Percentiles rank a stretch among this genome's conserved stretches.
These are phyloP conservation scores for Boletus rubroflammeus DNA, from an alignment of 768 basidiomycete genomes.

Conservation along the genomic window DNA sequence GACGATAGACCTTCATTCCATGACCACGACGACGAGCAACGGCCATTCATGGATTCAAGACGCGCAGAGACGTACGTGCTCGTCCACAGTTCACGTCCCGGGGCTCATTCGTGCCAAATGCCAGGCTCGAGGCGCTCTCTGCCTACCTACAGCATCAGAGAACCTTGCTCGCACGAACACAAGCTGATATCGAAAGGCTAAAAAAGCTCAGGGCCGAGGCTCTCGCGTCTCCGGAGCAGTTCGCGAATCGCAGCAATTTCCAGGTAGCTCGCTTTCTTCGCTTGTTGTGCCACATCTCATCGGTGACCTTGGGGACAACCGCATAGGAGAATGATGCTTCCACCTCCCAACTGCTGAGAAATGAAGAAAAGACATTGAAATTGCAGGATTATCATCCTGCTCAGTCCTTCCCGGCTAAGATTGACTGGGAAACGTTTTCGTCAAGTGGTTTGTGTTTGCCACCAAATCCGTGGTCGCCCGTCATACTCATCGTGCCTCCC, in stretches of 20 bases:
- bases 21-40: constrained; percentile 32
- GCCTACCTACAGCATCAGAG: constrained; percentile 62
- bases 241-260: constrained; percentile 31
- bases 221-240: constrained; percentile 32
- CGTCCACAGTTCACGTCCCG: not conserved
- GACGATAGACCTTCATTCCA: constrained; percentile 20
- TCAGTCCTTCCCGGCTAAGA: constrained; percentile 40
- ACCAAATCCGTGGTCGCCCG: not conserved
- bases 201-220: constrained; percentile 42
- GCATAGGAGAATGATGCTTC: constrained; percentile 11
- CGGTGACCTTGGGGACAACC: constrained; percentile 13
- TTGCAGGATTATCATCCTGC: constrained; percentile 42
- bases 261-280: constrained; percentile 30
- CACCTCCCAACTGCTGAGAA: constrained; percentile 30
- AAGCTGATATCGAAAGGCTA: constrained; percentile 59
- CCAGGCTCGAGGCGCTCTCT: constrained; percentile 55
- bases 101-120: not conserved
- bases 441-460: constrained; percentile 44
- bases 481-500: constrained; percentile 8
- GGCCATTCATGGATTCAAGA: constrained; percentile 28
- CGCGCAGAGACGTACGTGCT: constrained; percentile 35
- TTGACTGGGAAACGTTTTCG: constrained; percentile 63
- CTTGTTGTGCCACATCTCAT: constrained; percentile 12
- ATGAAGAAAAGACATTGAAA: constrained; percentile 39
- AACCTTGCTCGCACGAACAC: constrained; percentile 54